phyloP scores from a whole-genome alignment of 768 basidiomycete species.

The Tricholoma terreum region DNA sequence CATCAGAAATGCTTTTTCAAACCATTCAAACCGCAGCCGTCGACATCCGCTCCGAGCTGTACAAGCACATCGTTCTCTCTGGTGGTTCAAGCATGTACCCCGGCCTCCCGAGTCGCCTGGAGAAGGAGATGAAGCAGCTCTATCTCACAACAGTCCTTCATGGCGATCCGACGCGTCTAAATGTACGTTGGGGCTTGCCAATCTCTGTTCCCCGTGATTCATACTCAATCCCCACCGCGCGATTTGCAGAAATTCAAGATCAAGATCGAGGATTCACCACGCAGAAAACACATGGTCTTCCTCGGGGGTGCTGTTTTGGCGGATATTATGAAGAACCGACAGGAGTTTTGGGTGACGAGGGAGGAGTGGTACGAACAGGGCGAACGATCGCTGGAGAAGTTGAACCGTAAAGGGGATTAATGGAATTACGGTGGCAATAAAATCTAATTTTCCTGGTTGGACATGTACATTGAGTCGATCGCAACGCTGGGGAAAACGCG shows the following conservation, averaged over 20 bases:
- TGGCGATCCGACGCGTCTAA: conserved; percentile 79
- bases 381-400: conserved; percentile 75
- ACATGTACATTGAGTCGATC: background rate
- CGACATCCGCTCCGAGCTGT: conserved; percentile 86
- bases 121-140: conserved; percentile 99
- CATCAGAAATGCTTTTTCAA: conserved; percentile 89
- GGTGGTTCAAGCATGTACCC: conserved; percentile 99
- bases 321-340: conserved; percentile 94
- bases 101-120: conserved; percentile 91
- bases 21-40: conserved; percentile 91
- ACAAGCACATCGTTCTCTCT: conserved; percentile 97
- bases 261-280: conserved; percentile 95
- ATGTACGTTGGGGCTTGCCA: conserved; percentile 57
- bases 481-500: too few species aligned
- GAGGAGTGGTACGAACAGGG: conserved; percentile 98
- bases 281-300: conserved; percentile 99
- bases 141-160: conserved; percentile 87
- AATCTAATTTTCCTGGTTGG: background rate
- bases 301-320: conserved; percentile 97
- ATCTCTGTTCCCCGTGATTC: background rate
- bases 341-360: conserved; percentile 93
- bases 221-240: background rate
- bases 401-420: conserved; percentile 46
- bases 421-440: background rate
- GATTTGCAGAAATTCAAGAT: conserved; percentile 93